A percentile compares a stretch with the other conserved stretches of the same genome.
These are phyloP conservation scores for Bryoerythrophyllum caledonicum DNA, from an alignment of 225 moss, liverwort and hornwort genomes.

Conservation along the genomic window DNA sequence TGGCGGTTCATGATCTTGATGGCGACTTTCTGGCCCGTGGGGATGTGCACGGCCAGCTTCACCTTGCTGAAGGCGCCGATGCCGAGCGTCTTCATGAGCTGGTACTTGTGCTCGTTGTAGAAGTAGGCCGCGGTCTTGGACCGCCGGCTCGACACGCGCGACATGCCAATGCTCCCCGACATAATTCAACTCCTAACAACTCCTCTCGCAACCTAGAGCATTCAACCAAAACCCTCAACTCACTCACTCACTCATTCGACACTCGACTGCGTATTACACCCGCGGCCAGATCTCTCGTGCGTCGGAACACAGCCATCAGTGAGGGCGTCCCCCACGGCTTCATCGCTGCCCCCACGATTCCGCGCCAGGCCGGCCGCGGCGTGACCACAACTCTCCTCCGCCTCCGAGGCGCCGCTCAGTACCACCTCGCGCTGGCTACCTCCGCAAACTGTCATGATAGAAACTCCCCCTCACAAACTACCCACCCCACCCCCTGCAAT, in stretches of 20 bases:
- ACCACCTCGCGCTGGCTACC: background rate
- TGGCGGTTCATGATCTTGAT: constrained; percentile 91
- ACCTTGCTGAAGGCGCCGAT: constrained; percentile 95
- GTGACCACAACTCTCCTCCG: constrained; percentile 1
- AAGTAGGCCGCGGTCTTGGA: constrained; percentile 49
- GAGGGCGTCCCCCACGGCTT: constrained; percentile 23
- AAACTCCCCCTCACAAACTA: constrained; percentile 15
- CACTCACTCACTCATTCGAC: background rate
- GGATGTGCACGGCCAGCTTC: constrained; percentile 81
- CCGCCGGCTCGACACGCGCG: constrained; percentile 47
- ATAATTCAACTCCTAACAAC: constrained; percentile 5
- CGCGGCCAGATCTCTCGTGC: constrained; percentile 39
- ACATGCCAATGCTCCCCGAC: constrained; percentile 57
- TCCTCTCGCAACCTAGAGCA: background rate
- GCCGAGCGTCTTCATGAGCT: constrained; percentile 79
- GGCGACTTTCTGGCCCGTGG: constrained; percentile 87
- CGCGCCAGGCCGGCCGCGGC: background rate
- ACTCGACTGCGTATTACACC: background rate
- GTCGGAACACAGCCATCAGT: constrained; percentile 38
- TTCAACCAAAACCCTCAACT: background rate
- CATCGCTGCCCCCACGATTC: constrained; percentile 25
- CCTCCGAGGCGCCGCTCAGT: background rate
- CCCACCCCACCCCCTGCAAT: constrained; percentile 8
- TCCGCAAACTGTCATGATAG: constrained; percentile 32
- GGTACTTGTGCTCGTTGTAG: constrained; percentile 83